Evolutionary conservation across 345 rosid genomes (phyloP).

Genomic region (Cardamine resedifolia): DNA sequence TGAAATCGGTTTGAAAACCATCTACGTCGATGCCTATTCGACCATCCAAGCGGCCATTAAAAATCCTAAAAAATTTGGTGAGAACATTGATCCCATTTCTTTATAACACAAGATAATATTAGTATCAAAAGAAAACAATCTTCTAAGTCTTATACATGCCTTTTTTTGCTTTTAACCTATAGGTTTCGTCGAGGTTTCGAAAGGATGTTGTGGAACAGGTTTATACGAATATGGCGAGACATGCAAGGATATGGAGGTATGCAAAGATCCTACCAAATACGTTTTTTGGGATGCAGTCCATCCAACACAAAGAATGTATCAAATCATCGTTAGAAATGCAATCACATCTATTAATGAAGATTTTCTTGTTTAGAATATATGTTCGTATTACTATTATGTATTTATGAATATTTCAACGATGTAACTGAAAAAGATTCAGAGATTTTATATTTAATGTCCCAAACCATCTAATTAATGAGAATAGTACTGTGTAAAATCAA

Average conservation of each 20-base stretch:
- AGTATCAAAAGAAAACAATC: neutral
- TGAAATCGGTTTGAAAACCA: constrained; percentile 48
- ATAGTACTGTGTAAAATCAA: neutral
- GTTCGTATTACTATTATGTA: neutral
- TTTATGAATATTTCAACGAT: neutral
- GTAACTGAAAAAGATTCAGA: neutral
- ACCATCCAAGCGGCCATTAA: constrained; percentile 48
- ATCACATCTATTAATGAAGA: constrained; percentile 40
- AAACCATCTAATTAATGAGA: neutral
- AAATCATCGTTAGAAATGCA: constrained; percentile 54
- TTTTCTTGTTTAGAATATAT: constrained; percentile 29
- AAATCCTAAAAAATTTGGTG: constrained; percentile 59
- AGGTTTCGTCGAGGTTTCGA: constrained; percentile 57
- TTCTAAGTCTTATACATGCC: neutral
- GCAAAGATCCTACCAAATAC: constrained; percentile 60
- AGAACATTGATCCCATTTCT: neutral
- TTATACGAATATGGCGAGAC: constrained; percentile 63
- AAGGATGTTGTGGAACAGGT: constrained; percentile 88
- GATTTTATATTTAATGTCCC: neutral
- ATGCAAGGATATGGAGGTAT: constrained; percentile 62
- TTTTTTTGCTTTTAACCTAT: neutral
- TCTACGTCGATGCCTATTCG: constrained; percentile 54
- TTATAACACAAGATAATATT: neutral
- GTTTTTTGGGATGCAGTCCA: constrained; percentile 88
- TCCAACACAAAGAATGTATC: constrained; percentile 76